phyloP scores from a whole-genome alignment of 1,284 basidiomycete genomes.

The Malassezia japonica region DNA sequence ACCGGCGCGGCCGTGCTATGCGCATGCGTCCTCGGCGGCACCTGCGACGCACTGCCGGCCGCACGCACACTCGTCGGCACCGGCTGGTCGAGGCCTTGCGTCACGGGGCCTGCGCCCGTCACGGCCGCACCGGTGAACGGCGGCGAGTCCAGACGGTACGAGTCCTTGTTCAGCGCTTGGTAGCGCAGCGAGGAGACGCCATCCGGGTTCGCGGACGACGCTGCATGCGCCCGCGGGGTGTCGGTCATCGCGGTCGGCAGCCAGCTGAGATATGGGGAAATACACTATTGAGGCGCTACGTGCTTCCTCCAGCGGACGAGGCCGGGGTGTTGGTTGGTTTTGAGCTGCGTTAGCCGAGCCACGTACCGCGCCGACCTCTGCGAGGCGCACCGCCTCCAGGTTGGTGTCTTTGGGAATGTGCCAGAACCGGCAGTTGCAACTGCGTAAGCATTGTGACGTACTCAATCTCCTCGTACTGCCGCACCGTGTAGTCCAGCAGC shows the following conservation, averaged over 20 bases:
- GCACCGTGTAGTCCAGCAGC: conserved; percentile 33
- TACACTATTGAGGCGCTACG: neutral
- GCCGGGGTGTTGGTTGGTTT: conserved; percentile 31
- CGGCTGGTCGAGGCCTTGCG: conserved; percentile 16
- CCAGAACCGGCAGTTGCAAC: conserved; percentile 45
- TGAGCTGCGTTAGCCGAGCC: conserved; percentile 14
- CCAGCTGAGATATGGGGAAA: neutral
- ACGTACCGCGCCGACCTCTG: conserved; percentile 31
- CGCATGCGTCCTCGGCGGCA: too few relatives aligned
- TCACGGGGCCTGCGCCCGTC: conserved; percentile 29
- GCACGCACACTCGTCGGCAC: neutral
- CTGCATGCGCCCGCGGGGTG: neutral
- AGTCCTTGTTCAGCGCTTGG: conserved; percentile 39
- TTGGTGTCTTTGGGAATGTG: conserved; percentile 29
- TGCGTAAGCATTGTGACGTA: conserved; percentile 10
- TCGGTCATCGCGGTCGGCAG: neutral
- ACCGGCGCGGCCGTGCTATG: neutral
- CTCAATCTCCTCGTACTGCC: conserved; percentile 39
- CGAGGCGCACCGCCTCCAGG: conserved; percentile 24
- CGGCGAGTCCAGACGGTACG: conserved; percentile 45
- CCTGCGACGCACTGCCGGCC: neutral
- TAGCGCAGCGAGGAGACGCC: conserved; percentile 28
- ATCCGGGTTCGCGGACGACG: neutral
- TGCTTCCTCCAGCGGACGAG: conserved; percentile 36
- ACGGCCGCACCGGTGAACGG: conserved; percentile 45